Evolutionary conservation across 169 alveolate species (phyloP).

Genomic region (Eimeria falciformis): DNA sequence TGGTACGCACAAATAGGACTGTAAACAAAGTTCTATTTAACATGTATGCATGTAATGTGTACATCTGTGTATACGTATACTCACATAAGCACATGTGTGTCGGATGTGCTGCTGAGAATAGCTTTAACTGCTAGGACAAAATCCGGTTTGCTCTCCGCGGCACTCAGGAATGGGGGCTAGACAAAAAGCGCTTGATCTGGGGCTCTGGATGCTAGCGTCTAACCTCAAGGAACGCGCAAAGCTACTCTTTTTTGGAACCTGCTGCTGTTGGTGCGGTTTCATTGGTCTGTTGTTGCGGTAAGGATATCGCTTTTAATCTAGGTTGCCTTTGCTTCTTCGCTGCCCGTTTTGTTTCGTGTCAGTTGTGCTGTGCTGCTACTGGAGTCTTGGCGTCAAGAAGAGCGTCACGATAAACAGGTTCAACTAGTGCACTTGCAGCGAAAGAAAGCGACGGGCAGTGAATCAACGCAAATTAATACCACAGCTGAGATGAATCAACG

Average conservation of each 20-base stretch:
- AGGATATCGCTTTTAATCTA: neutral
- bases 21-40: neutral
- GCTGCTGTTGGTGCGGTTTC: constrained; percentile 37
- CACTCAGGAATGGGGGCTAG: neutral
- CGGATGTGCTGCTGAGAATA: too few species aligned
- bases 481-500: too few species aligned
- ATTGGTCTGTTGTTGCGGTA: neutral
- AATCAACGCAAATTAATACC: too few species aligned
- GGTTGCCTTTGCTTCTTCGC: neutral
- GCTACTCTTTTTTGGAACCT: neutral
- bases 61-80: neutral
- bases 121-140: neutral
- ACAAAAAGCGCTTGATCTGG: neutral
- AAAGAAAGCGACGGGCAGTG: too few species aligned
- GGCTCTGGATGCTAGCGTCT: neutral
- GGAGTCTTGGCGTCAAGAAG: neutral
- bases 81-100: neutral
- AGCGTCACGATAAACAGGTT: neutral
- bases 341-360: neutral
- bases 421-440: neutral
- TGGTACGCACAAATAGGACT: neutral
- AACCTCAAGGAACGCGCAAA: neutral
- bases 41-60: neutral
- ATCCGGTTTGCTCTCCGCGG: neutral
- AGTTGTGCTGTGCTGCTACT: neutral